A percentile compares a stretch with the other conserved stretches of the same genome.
Evolutionary conservation across 2,329 filamentous ascomycete species (phyloP).

Genomic region (Arthrobotrys pseudoclavata): DNA sequence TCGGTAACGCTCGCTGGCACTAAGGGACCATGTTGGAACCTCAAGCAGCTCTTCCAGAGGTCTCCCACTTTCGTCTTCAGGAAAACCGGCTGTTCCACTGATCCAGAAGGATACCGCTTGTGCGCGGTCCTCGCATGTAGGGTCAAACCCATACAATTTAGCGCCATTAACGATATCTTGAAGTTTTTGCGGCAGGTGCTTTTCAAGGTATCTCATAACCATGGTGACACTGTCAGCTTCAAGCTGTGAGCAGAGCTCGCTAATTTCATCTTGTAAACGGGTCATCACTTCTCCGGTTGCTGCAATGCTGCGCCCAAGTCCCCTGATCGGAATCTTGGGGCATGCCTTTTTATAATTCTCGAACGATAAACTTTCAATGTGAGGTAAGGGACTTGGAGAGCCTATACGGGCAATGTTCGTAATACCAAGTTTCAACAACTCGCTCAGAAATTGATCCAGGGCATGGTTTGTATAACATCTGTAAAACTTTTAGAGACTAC

Average conservation of each 20-base stretch:
- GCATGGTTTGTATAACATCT: constrained; percentile 71
- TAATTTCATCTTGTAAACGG: constrained; percentile 1
- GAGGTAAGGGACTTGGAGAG: constrained; percentile 70
- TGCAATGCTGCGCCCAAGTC: not conserved
- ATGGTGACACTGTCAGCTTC: not conserved
- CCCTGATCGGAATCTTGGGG: constrained; percentile 2
- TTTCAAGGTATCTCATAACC: constrained; percentile 26
- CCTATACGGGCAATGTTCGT: constrained; percentile 75
- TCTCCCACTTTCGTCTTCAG: not conserved
- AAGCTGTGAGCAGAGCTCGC: constrained; percentile 2
- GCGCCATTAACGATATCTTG: constrained; percentile 14
- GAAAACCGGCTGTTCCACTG: not conserved
- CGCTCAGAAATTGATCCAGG: constrained; percentile 73
- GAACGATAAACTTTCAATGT: constrained; percentile 65
- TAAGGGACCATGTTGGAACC: constrained; percentile 13
- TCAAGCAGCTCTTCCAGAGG: constrained; percentile 28
- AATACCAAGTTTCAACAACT: constrained; percentile 70
- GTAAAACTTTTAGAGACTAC: not conserved
- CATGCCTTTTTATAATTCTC: constrained; percentile 29
- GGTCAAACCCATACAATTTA: not conserved
- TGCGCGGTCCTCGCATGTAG: not conserved
- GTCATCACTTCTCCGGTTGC: not conserved
- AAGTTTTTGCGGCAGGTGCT: constrained; percentile 11
- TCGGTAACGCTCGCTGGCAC: not conserved
- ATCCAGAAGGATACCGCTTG: constrained; percentile 9